Evolutionary conservation across 1,284 basidiomycete species (phyloP).

Genomic region (Erythrobasidium hasegawianum): DNA sequence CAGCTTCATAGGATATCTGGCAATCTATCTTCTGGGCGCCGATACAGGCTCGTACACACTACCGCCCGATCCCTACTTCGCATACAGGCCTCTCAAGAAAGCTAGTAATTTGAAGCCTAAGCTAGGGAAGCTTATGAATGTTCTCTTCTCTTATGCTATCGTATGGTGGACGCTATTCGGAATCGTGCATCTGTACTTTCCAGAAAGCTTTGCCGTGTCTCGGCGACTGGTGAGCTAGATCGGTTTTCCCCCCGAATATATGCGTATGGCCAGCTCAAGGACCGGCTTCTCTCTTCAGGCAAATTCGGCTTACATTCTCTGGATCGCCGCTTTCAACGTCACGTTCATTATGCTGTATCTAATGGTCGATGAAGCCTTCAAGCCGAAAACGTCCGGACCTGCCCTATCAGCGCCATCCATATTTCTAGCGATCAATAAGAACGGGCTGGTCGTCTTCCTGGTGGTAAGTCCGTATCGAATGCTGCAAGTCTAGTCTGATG

Average conservation of each 20-base stretch:
- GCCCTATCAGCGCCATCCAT: conserved; percentile 56
- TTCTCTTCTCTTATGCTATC: conserved; percentile 69
- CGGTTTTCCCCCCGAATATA: no score
- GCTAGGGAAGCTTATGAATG: conserved; percentile 63
- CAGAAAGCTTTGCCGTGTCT: conserved; percentile 56
- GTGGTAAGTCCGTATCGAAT: conserved; percentile 59
- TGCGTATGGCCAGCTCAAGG: conserved; percentile 2
- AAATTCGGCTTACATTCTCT: conserved; percentile 82
- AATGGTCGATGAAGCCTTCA: conserved; percentile 60
- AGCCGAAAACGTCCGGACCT: background rate
- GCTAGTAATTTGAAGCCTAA: conserved; percentile 23
- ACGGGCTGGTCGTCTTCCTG: conserved; percentile 75
- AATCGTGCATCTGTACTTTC: conserved; percentile 45
- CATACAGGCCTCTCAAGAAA: conserved; percentile 38
- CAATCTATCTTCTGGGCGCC: conserved; percentile 82
- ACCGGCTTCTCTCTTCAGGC: conserved; percentile 57
- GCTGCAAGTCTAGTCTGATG: no score
- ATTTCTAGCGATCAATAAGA: conserved; percentile 75
- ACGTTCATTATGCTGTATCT: conserved; percentile 79
- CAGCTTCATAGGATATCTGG: conserved; percentile 82
- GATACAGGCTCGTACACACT: conserved; percentile 76
- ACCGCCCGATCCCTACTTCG: conserved; percentile 49
- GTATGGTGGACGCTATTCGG: conserved; percentile 71
- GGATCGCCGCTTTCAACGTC: conserved; percentile 85
- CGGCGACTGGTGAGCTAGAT: conserved; percentile 66